Percentiles rank a stretch among this genome's conserved stretches.
Conservation (phyloP, 225 moss, liverwort and hornwort genomes). For the Ulota crispa region DNA sequence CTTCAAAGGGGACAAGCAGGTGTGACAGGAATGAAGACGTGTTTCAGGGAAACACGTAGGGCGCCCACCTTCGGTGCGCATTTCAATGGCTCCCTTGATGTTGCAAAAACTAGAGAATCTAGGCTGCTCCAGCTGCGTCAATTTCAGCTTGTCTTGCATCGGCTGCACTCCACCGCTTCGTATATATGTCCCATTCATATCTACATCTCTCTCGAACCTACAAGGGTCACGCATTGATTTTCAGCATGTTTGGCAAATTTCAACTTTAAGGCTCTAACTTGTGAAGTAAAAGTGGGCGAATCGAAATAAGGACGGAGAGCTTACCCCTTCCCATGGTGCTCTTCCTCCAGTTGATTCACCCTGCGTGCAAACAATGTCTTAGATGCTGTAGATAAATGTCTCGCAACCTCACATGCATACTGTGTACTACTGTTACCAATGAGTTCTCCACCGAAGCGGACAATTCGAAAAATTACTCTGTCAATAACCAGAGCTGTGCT, state of each 20-base stretch:
- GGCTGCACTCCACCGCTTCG: constrained; percentile 73
- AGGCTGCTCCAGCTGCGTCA: constrained; percentile 27
- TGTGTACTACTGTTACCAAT: not conserved
- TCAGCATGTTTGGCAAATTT: constrained; percentile 1
- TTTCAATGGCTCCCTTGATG: not conserved
- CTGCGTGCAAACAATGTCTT: constrained; percentile 45
- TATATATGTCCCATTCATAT: constrained; percentile 82
- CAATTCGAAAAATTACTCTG: not conserved
- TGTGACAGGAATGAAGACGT: not conserved
- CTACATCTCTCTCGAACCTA: constrained; percentile 91
- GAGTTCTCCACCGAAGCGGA: not conserved
- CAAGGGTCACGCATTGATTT: constrained; percentile 11
- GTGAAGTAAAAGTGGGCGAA: not conserved
- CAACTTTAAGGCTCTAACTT: not conserved
- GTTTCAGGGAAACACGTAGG: constrained; percentile 16
- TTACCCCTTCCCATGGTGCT: constrained; percentile 95
- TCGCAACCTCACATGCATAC: constrained; percentile 15
- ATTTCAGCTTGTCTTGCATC: constrained; percentile 53
- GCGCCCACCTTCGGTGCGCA: not conserved
- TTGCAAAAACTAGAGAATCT: not conserved
- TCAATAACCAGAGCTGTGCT: not conserved
- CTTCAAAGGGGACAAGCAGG: not conserved
- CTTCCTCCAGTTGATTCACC: constrained; percentile 74
- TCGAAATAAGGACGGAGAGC: not conserved
- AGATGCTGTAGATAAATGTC: constrained; percentile 13